These are phyloP conservation scores for Carpinus viminea DNA, from an alignment of 306 rosid genomes.

Conservation along the genomic window DNA sequence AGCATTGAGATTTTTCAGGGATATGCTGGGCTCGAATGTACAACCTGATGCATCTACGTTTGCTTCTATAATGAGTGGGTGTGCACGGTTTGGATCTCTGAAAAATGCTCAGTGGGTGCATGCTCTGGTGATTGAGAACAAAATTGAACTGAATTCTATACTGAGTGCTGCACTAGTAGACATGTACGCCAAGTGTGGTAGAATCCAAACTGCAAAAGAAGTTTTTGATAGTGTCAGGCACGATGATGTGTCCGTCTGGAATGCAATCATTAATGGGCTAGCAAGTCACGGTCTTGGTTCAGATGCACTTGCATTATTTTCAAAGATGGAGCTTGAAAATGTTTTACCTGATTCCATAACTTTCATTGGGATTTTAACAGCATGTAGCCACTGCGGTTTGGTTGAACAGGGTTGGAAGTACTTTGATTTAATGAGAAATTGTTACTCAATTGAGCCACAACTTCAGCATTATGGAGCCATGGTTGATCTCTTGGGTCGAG, in stretches of 20 bases:
- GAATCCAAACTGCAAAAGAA: slow-evolving; percentile 47
- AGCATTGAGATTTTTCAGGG: slow-evolving; percentile 42
- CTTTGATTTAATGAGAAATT: slow-evolving; percentile 55
- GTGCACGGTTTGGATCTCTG: slow-evolving; percentile 64
- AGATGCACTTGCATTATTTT: slow-evolving; percentile 49
- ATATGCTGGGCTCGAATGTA: slow-evolving; percentile 42
- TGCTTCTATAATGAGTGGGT: slow-evolving; percentile 56
- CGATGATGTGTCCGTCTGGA: slow-evolving; percentile 66
- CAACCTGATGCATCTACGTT: slow-evolving; percentile 73
- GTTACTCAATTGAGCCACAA: slow-evolving; percentile 52
- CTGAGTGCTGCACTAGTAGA: slow-evolving; percentile 62
- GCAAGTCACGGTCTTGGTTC: slow-evolving; percentile 67
- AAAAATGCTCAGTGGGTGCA: slow-evolving; percentile 61
- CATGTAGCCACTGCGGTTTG: slow-evolving; percentile 69
- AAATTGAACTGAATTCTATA: slow-evolving; percentile 50
- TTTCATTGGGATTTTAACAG: slow-evolving; percentile 62
- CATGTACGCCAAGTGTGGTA: slow-evolving; percentile 71
- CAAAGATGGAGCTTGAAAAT: slow-evolving; percentile 57
- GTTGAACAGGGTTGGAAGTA: slow-evolving; percentile 54
- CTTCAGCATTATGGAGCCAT: slow-evolving; percentile 74
- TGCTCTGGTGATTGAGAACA: slow-evolving; percentile 50
- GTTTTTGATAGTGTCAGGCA: slow-evolving; percentile 42
- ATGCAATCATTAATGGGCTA: slow-evolving; percentile 69
- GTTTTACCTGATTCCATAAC: slow-evolving; percentile 60
- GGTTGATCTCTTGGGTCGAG: slow-evolving; percentile 73